Conservation (phyloP, 768 basidiomycete species). For the Suillus subluteus region DNA sequence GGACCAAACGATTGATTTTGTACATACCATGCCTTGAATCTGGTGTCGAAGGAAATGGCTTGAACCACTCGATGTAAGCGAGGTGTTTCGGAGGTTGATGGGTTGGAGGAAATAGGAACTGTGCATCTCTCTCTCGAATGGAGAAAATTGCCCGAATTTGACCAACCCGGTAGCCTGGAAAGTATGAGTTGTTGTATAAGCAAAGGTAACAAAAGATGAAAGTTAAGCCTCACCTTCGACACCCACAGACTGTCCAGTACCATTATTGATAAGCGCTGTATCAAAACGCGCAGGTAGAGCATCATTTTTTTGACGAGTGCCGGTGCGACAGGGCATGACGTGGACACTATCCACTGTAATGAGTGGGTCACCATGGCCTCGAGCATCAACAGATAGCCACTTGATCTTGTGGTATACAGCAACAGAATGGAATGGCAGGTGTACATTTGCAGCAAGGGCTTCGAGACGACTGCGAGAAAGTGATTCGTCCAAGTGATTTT, state of each 20-base stretch:
- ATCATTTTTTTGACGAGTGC: neutral
- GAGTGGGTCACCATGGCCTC: neutral
- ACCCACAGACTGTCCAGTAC: conserved; percentile 15
- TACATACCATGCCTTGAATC: too few species aligned
- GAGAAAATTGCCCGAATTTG: too few species aligned
- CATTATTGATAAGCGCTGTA: conserved; percentile 17
- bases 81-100: too few species aligned
- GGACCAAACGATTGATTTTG: too few species aligned
- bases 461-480: neutral
- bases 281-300: conserved; percentile 4
- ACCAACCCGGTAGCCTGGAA: too few species aligned
- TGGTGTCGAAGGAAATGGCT: too few species aligned
- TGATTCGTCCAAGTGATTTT: too few species aligned
- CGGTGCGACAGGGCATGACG: neutral
- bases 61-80: too few species aligned
- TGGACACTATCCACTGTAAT: neutral
- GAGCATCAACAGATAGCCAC: neutral
- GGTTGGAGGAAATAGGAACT: too few species aligned
- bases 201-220: too few species aligned
- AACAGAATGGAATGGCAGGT: neutral
- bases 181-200: too few species aligned
- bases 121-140: too few species aligned
- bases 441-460: neutral
- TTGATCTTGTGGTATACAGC: neutral
- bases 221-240: conserved; percentile 17